Conservation (phyloP, 306 rosid genomes). For the Lablab purpureus region DNA sequence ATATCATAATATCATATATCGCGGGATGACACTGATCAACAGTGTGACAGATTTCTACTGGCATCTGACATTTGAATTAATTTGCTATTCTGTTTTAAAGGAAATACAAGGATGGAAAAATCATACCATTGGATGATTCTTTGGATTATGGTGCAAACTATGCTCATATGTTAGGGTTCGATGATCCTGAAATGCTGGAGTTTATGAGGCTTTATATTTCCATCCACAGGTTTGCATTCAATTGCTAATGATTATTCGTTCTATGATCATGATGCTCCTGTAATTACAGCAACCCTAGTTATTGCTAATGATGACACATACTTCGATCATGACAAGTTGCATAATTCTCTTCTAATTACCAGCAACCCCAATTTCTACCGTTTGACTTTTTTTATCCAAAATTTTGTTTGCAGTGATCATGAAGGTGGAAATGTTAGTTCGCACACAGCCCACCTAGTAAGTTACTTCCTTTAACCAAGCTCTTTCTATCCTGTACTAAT, state of each 20-base stretch:
- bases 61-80: constrained; percentile 46
- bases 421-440: constrained; percentile 99
- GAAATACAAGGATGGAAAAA: constrained; percentile 83
- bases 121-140: constrained; percentile 75
- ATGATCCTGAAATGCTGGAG: constrained; percentile 84
- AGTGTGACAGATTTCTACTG: constrained; percentile 26
- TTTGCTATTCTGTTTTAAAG: constrained; percentile 53
- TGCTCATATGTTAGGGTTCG: constrained; percentile 92
- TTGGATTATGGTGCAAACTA: constrained; percentile 98
- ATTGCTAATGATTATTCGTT: background rate
- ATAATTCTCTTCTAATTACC: background rate
- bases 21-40: constrained; percentile 29
- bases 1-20: background rate
- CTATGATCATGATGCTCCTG: constrained; percentile 30
- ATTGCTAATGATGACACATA: background rate
- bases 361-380: constrained; percentile 16
- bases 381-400: constrained; percentile 17
- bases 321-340: background rate
- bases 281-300: background rate
- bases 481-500: constrained; percentile 32
- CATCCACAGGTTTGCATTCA: constrained; percentile 83
- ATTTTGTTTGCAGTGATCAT: constrained; percentile 82
- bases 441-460: constrained; percentile 93
- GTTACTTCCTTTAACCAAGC: constrained; percentile 48
- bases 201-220: constrained; percentile 97